Evolutionary conservation across 352 stramenopile genomes (phyloP), one percentile per base, ranked within the genome.

Genomic region (Phytophthora litchii): DNA sequence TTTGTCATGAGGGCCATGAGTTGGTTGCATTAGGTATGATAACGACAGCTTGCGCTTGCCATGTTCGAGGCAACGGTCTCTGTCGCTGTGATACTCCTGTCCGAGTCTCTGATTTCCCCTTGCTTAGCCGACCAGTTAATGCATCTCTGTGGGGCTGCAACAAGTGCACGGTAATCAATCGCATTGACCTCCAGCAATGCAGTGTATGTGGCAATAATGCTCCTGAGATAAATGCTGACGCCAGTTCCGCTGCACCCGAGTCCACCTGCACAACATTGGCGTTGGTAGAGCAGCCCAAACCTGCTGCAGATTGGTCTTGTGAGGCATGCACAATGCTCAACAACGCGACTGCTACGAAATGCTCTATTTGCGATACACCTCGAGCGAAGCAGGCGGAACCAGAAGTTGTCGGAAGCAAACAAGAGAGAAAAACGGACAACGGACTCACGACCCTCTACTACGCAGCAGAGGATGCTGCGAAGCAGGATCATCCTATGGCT

Each of bases 161-260:
- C 46, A 83, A 89, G 38, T 96, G 87, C 62, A 96, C 87, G 0
- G 82, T 96, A 29, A 75, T 94, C 16, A 96, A 96, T 51, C 64
- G 67, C 4, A 49, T 77, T 8, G 62, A 78, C n/a, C 43, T 74
- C 1, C 74, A 67, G 10, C 65, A 74, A 42, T 96, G 87, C 45
- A 80, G 67, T 35, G 82, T 94, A 25, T 96, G 87, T 48, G 74
- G 78, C 27, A 74, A 81, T 35, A 60, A 38, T 37, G 61, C 52
- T 0, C 47, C 70, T 0, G 32, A 74, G 5, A 10, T 48, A 41
- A 68, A 38, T 27, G 29, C 50, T 34, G 36, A n/a, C 37, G 1
- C 19, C 40, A 25, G 35, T 21, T 41, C 61, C 1, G 14, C 46
- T 7, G 31, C 37, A 29, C 49, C 62, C 32, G 35, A 75, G n/a